These are phyloP conservation scores for Mucor racemosus DNA, from an alignment of 371 early-diverging fungal species.

Conservation along the genomic window DNA sequence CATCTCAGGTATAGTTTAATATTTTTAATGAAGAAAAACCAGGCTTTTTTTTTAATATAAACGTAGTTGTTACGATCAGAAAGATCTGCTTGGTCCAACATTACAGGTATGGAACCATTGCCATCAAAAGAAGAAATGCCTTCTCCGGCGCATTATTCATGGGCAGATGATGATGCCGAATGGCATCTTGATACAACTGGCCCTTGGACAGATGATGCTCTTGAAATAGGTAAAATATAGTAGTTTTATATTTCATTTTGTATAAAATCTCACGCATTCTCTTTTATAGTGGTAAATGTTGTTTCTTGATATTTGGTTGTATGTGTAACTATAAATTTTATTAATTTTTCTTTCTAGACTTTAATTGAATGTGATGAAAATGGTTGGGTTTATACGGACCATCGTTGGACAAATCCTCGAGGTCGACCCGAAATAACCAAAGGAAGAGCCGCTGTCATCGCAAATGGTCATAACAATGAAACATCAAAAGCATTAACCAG, in stretches of 20 bases:
- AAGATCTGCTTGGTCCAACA: slow-evolving; percentile 46
- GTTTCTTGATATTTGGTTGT: neutral
- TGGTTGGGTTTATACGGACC: slow-evolving; percentile 44
- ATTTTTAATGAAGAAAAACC: too few species aligned
- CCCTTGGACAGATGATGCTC: slow-evolving; percentile 51
- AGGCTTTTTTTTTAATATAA: neutral
- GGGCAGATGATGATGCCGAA: slow-evolving; percentile 34
- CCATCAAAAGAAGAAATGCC: slow-evolving; percentile 46
- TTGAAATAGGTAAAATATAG: slow-evolving; percentile 43
- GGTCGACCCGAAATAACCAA: slow-evolving; percentile 13
- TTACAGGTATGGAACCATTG: slow-evolving; percentile 41
- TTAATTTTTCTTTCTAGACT: slow-evolving; percentile 12
- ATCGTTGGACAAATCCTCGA: slow-evolving; percentile 31
- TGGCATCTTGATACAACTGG: slow-evolving; percentile 53
- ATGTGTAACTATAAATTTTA: neutral
- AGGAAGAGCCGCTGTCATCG: slow-evolving; percentile 2
- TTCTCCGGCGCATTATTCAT: slow-evolving; percentile 43
- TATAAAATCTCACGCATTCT: neutral
- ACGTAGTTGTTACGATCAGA: slow-evolving; percentile 25
- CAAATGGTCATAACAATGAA: slow-evolving; percentile 6
- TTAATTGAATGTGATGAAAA: slow-evolving; percentile 38
- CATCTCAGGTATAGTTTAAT: slow-evolving; percentile 39
- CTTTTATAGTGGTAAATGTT: slow-evolving; percentile 10
- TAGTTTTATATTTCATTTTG: neutral
- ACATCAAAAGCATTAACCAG: slow-evolving; percentile 25